Base-by-base conservation (phyloP, 441 rosid species). In the Populus hybrid region DNA sequence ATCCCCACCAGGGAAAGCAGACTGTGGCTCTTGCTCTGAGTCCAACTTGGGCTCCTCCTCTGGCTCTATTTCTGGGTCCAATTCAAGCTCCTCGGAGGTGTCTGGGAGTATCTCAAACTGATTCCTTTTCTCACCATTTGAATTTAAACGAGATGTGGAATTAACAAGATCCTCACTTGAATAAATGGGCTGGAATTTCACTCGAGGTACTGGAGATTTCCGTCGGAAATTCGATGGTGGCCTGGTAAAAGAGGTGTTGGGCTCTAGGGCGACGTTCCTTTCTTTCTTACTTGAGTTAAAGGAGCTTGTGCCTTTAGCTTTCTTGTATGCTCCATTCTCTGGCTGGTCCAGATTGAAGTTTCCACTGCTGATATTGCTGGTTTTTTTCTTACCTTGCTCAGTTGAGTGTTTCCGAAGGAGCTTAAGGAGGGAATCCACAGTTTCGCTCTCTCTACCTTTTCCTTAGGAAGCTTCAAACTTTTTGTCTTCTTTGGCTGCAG, bases 351-450 rank as follows among this genome's bases (percentile, higher is more conserved):
- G 66, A 80, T 50, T 78, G 36, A 79, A 76, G 74, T 85, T 85
- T 7, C 77, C 84, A 76, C 64, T 74, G 76, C 79, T 80, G 71
- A 59, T 53, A 24, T 72, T 82, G 74, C 79, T 71, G 71, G 32
- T 76, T 71, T 87, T 89, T 77, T 82, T 88, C 80, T 87, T 89
- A 72, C 86, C 86, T 69, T 88, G 90, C 78, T 87, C 94, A n/a
- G 66, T 81, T 4, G 97, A 87, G 79, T 92, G 97, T 77, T 90
- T 91, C 87, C 91, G 85, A 23, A 92, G 87, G 70, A 92, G 81
- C 85, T 88, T 87, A 69, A 92, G 91, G 73, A 92, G 92, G 57
- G 93, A 91, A 80, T 87, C 88, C 73, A 91, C 90, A 69, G 90
- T 85, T 77, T 90, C 92, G 24, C 73, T 88, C 78, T 86, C 90